Conservation (phyloP, 2,329 filamentous ascomycete species). For the Acrocalymma vagum region DNA sequence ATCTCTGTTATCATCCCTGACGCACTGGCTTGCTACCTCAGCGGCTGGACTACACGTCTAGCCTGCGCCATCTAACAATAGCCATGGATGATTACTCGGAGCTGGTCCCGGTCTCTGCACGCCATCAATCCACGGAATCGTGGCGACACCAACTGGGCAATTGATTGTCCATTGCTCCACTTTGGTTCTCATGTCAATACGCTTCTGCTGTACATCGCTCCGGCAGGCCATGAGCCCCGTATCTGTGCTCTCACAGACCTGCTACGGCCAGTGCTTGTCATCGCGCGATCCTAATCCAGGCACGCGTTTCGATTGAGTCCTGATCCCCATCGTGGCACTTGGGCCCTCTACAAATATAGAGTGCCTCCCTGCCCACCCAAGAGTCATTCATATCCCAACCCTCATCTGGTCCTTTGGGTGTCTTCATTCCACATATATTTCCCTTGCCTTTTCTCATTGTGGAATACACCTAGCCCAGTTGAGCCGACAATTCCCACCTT, state of each 20-base stretch:
- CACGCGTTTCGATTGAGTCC: constrained; percentile 33
- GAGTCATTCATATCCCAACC: constrained; percentile 25
- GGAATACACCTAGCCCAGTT: constrained; percentile 12
- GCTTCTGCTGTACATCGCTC: constrained; percentile 50
- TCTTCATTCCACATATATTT: constrained; percentile 22
- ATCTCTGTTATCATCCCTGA: constrained; percentile 48
- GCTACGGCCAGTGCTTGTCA: constrained; percentile 46
- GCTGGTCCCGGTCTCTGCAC: constrained; percentile 41
- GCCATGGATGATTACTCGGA: constrained; percentile 47
- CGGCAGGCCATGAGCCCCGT: constrained; percentile 47
- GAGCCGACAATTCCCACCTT: constrained; percentile 16
- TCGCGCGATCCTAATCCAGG: constrained; percentile 44
- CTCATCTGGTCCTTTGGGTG: constrained; percentile 36
- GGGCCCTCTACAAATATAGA: constrained; percentile 48
- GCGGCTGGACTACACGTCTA: constrained; percentile 41
- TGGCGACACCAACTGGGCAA: constrained; percentile 43
- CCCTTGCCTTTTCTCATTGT: constrained; percentile 14
- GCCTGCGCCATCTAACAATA: constrained; percentile 48
- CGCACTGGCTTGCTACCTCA: constrained; percentile 43
- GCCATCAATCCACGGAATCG: constrained; percentile 44
- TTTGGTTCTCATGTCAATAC: constrained; percentile 50
- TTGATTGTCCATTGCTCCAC: constrained; percentile 44
- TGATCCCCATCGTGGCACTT: constrained; percentile 31
- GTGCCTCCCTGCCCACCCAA: constrained; percentile 34
- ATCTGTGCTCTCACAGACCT: constrained; percentile 48